A percentile compares a stretch with the other conserved stretches of the same genome.
Evolutionary conservation across 805 yeast species (phyloP).

Genomic region (Wickerhamomyces subpelliculosus): DNA sequence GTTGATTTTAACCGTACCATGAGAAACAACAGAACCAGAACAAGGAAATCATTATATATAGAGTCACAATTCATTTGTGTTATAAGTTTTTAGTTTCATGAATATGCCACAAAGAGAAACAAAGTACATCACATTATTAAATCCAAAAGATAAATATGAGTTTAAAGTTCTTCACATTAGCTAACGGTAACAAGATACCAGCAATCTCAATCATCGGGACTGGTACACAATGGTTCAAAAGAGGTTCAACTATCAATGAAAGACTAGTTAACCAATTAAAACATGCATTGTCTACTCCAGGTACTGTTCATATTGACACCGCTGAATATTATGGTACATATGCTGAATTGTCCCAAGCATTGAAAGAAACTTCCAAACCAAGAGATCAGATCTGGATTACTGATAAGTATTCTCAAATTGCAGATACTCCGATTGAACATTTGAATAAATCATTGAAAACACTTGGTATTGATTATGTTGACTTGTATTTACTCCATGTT

Average conservation of each 20-base stretch:
- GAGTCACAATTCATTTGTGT: no score
- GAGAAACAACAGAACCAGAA: no score
- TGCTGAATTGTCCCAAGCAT: conserved; percentile 42
- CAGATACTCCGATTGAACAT: conserved; percentile 34
- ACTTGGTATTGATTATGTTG: conserved; percentile 40
- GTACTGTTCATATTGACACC: conserved; percentile 50
- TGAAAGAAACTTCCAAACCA: conserved; percentile 30
- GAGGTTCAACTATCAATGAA: conserved; percentile 20
- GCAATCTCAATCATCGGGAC: conserved; percentile 49
- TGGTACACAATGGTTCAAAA: conserved; percentile 49
- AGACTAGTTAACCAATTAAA: conserved; percentile 26
- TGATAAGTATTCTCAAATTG: conserved; percentile 37
- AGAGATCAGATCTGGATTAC: conserved; percentile 50
- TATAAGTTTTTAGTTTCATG: no score
- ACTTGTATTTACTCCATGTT: conserved; percentile 44
- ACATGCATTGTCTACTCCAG: conserved; percentile 31
- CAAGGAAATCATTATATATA: no score
- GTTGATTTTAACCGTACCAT: no score
- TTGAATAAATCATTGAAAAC: conserved; percentile 31
- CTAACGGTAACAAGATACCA: conserved; percentile 34
- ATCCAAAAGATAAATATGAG: no score
- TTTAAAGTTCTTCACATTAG: neutral
- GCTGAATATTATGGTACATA: conserved; percentile 53
- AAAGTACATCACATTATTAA: no score
- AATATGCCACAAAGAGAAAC: no score